phyloP scores from a whole-genome alignment of 768 basidiomycete species.

The Austroboletus eburneus region DNA sequence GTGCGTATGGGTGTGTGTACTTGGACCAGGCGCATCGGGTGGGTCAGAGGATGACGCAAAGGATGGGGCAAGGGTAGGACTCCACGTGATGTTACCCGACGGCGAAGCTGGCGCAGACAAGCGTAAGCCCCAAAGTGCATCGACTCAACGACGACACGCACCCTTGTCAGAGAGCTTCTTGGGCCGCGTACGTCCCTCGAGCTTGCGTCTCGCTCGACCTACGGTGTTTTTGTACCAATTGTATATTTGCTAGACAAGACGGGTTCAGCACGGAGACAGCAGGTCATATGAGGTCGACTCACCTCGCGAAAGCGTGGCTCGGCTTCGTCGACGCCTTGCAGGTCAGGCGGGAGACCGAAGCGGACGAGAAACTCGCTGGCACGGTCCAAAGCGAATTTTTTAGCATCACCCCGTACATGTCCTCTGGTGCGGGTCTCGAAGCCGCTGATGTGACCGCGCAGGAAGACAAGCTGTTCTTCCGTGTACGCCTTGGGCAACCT shows the following conservation, averaged over 20 bases:
- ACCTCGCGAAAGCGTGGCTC: constrained; percentile 63
- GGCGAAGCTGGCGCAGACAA: constrained; percentile 8
- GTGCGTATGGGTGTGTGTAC: constrained; percentile 8
- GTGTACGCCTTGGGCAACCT: constrained; percentile 63
- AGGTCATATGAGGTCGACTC: constrained; percentile 3
- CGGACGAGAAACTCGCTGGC: constrained; percentile 56
- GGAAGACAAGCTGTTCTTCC: constrained; percentile 57
- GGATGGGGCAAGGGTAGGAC: constrained; percentile 34
- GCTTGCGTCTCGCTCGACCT: constrained; percentile 54
- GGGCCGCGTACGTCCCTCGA: constrained; percentile 51
- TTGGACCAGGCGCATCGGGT: constrained; percentile 24
- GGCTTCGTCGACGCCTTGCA: constrained; percentile 51
- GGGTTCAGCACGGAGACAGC: neutral
- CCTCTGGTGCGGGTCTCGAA: constrained; percentile 59
- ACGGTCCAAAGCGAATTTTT: constrained; percentile 62
- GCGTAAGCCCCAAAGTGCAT: neutral
- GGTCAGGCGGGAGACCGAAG: constrained; percentile 56
- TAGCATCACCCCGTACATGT: constrained; percentile 61
- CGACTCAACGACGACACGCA: constrained; percentile 20
- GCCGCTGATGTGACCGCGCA: constrained; percentile 48
- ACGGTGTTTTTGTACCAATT: constrained; percentile 74
- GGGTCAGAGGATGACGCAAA: constrained; percentile 29
- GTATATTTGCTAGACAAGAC: constrained; percentile 57
- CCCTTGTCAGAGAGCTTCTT: constrained; percentile 51
- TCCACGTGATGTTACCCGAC: constrained; percentile 34